Base-by-base conservation (phyloP, 306 rosid species). In the Sicyos baderoa region DNA sequence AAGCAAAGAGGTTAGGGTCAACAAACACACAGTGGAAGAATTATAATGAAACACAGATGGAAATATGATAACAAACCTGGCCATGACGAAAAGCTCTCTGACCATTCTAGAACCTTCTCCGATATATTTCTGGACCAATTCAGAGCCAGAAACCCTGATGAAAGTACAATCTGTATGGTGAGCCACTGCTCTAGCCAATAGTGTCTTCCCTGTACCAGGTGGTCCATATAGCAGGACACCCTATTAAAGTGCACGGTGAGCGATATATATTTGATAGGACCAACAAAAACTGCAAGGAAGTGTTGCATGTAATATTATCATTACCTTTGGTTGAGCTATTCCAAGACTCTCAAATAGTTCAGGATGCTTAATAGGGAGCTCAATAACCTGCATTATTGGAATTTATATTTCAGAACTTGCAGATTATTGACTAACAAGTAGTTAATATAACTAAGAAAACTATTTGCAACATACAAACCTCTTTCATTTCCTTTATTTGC, bases 51-150 rank as follows among this genome's bases (percentile, higher is more conserved):
- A 64, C 59, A 59, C 35, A 49, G 57, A 4, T 29, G 60, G 68
- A 44, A 76, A 72, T 17, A 64, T 19, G 12, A 40, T 7, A 40
- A 40, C 45, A 40, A 40, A 40, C 45, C 45, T 40, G 45, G 45
- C 99, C 99, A 94, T 90, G 71, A 90, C 97, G 10, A 94, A 94
- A 70, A 94, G 97, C 66, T 94, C 99, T 76, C 97, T 88, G 70
- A 94, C 99, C 99, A 94, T 94, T 83, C 99, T 81, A 48, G 99
- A 94, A 50, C 99, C 99, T 82, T 94, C 99, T 75, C 99, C 99
- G 65, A 94, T 94, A 81, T 94, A 94, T 74, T 94, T 94, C 84
- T 94, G 99, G 70, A 94, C 99, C 42, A 94, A 73, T 72, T 94
- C 99, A 59, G 99, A 94, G 54, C 99, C 99, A 68, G 99, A 94